Base-by-base conservation (phyloP, 371 early-diverging fungal genomes). In the Vittaforma corneae region DNA sequence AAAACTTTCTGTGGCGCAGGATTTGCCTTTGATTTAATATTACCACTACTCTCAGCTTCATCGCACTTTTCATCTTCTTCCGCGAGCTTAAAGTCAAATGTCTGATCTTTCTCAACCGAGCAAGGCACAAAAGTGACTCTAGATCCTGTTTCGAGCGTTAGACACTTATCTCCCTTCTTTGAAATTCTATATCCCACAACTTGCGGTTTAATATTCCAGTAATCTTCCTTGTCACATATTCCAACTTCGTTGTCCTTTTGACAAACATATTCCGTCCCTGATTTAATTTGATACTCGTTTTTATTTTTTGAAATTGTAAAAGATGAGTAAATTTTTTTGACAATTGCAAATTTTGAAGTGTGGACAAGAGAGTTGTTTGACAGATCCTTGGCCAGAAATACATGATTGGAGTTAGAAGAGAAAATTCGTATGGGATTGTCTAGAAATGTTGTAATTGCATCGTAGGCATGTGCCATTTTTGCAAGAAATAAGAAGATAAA, bases 11-110 rank as follows among this genome's bases (percentile, higher is more conserved):
- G 9, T 9, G n/a, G 40, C 9, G n/a, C n/a, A n/a, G 11, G 67
- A 38, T 54, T 75, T 14, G 29, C 64, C 9, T 73, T 75, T 59
- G 68, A 71, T 45, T 50, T 75, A n/a, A 24, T 77, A n/a, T n/a
- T n/a, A n/a, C n/a, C n/a, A n/a, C n/a, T n/a, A n/a, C n/a, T n/a
- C n/a, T n/a, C n/a, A n/a, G n/a, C n/a, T n/a, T n/a, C n/a, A n/a
- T n/a, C n/a, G 42, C 42, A 42, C 42, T 42, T 20, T 20, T 42
- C 16, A 20, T 42, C 42, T 16, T 42, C 42, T 20, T 42, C 42
- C 16, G 42, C 42, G 42, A 42, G 42, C 42, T 20, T 16, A 20
- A 42, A 42, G 42, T 42, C 42, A 16, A 42, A 16, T 16, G 20
- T 16, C 42, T 42, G 42, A 20, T 42, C 42, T 20, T 42, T 20